phyloP scores from a whole-genome alignment of 768 basidiomycete species.

The Phylloporus scabripes region DNA sequence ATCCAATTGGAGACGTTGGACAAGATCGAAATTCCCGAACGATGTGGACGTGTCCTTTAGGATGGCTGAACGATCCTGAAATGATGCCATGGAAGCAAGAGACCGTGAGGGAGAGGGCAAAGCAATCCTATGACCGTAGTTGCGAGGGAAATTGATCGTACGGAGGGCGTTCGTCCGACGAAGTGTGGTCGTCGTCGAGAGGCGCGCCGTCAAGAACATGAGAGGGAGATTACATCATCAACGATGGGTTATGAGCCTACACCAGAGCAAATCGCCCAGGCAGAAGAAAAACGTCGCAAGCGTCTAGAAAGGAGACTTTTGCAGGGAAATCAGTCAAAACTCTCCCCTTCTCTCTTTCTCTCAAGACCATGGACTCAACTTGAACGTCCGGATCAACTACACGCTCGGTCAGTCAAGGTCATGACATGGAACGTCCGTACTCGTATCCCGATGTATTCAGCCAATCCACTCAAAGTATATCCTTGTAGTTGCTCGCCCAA shows the following conservation, averaged over 20 bases:
- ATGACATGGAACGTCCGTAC: slow-evolving; percentile 81
- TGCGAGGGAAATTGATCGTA: background rate
- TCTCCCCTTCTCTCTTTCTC: slow-evolving; percentile 10
- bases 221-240: slow-evolving; percentile 16
- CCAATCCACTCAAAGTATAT: slow-evolving; percentile 3
- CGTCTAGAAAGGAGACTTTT: slow-evolving; percentile 43
- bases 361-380: slow-evolving; percentile 35
- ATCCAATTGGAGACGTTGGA: slow-evolving; percentile 69
- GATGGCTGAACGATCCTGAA: slow-evolving; percentile 17
- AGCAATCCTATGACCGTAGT: background rate
- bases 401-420: slow-evolving; percentile 39
- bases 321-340: slow-evolving; percentile 16
- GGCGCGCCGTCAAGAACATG: slow-evolving; percentile 25
- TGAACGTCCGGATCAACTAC: background rate
- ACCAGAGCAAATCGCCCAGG: slow-evolving; percentile 51
- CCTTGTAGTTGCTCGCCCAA: slow-evolving; percentile 65
- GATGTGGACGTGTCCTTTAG: slow-evolving; percentile 24
- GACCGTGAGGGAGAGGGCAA: slow-evolving; percentile 5
- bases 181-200: slow-evolving; percentile 10
- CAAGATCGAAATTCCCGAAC: slow-evolving; percentile 79
- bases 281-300: slow-evolving; percentile 38
- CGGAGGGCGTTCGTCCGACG: slow-evolving; percentile 6
- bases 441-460: background rate
- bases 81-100: slow-evolving; percentile 28
- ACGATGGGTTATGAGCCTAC: slow-evolving; percentile 34